Evolutionary conservation across 768 basidiomycete genomes (phyloP).

Genomic region (Paxillus rubicundulus): DNA sequence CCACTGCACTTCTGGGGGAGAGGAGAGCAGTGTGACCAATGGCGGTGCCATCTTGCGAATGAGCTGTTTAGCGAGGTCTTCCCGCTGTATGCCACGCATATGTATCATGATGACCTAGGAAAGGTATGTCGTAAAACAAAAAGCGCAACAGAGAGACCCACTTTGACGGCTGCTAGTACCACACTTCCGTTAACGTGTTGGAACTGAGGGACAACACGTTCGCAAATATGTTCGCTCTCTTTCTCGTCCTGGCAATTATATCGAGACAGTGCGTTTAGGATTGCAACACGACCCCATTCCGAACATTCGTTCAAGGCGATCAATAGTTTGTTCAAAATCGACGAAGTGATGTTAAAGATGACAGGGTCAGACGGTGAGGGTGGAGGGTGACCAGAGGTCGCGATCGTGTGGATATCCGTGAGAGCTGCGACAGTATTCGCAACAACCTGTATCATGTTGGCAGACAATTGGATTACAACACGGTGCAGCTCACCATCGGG

Average conservation of each 20-base stretch:
- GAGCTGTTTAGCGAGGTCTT: conserved; percentile 81
- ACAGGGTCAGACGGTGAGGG: conserved; percentile 58
- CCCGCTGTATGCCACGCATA: conserved; percentile 76
- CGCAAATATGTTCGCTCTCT: conserved; percentile 98
- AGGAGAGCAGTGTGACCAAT: conserved; percentile 89
- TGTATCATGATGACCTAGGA: conserved; percentile 94
- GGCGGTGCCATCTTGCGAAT: conserved; percentile 98
- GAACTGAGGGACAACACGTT: conserved; percentile 96
- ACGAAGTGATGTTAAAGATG: conserved; percentile 78
- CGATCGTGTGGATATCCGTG: conserved; percentile 84
- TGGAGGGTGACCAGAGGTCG: conserved; percentile 49
- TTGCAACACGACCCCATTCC: conserved; percentile 97
- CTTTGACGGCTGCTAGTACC: conserved; percentile 95
- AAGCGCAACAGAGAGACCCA: conserved; percentile 28
- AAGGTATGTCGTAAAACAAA: not conserved
- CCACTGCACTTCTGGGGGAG: conserved; percentile 98
- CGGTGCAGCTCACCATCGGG: conserved; percentile 74
- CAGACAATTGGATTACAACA: not conserved
- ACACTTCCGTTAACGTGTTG: conserved; percentile 97
- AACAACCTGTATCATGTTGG: conserved; percentile 67
- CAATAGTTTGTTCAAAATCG: conserved; percentile 83
- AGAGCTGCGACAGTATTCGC: conserved; percentile 94
- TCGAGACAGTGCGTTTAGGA: conserved; percentile 80
- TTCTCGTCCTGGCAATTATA: conserved; percentile 85
- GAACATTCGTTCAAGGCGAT: conserved; percentile 97